phyloP scores from a whole-genome alignment of 805 yeast genomes.

The Wickerhamiella australiensis region DNA sequence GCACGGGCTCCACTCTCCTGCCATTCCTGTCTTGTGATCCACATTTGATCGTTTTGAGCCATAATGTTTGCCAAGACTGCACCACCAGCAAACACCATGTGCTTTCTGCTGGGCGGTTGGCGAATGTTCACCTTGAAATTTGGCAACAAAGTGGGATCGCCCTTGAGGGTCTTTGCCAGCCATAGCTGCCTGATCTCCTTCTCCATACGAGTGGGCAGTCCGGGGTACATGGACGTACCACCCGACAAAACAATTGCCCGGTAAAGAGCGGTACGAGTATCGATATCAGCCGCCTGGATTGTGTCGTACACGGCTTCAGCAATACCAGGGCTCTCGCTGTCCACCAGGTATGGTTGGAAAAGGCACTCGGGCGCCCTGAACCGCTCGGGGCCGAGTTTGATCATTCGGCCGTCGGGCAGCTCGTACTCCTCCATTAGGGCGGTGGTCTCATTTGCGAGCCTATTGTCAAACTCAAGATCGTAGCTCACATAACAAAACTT shows the following conservation, averaged over 20 bases:
- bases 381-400: constrained; percentile 89
- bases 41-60: constrained; percentile 98
- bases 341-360: constrained; percentile 91
- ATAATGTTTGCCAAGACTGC: constrained; percentile 94
- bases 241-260: constrained; percentile 92
- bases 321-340: constrained; percentile 92
- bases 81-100: constrained; percentile 98
- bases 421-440: constrained; percentile 83
- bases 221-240: constrained; percentile 98
- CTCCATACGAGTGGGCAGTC: constrained; percentile 88
- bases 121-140: constrained; percentile 94
- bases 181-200: constrained; percentile 93
- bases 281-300: constrained; percentile 89
- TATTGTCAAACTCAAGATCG: constrained; percentile 80
- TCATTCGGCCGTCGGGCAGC: constrained; percentile 91
- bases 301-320: constrained; percentile 89
- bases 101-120: constrained; percentile 97
- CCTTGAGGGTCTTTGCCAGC: constrained; percentile 77
- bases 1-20: constrained; percentile 88
- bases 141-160: constrained; percentile 66
- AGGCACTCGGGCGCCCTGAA: constrained; percentile 95
- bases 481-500: constrained; percentile 90
- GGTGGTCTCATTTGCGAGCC: constrained; percentile 87
- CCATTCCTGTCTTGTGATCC: constrained; percentile 95
- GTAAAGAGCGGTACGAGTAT: constrained; percentile 75